Conservation (phyloP, 2,329 filamentous ascomycete genomes). For the Cladosporium velox region DNA sequence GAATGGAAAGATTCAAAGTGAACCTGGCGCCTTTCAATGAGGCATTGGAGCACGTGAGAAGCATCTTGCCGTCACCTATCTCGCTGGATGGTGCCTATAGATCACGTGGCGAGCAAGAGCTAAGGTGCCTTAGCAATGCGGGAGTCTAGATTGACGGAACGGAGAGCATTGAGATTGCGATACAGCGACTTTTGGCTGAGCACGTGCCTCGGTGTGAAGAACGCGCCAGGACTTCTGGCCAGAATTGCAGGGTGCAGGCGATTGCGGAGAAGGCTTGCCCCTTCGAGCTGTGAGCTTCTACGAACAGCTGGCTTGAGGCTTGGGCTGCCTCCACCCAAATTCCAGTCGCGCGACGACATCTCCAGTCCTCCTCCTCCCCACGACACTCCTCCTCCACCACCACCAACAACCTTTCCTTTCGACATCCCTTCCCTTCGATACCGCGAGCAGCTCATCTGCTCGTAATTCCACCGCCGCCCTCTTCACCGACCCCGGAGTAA, state of each 20-base stretch:
- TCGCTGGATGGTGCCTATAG: background rate
- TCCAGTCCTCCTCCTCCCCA: slow-evolving; percentile 2
- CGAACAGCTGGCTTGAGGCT: slow-evolving; percentile 17
- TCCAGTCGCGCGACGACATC: slow-evolving; percentile 16
- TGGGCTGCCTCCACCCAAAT: slow-evolving; percentile 15
- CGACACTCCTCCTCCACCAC: slow-evolving; percentile 2
- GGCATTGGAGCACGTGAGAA: slow-evolving; percentile 11
- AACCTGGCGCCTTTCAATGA: slow-evolving; percentile 10
- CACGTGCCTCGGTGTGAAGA: background rate
- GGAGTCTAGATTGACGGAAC: background rate
- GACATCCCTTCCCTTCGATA: slow-evolving; percentile 12
- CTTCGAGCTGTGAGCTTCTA: slow-evolving; percentile 17
- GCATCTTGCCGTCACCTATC: background rate
- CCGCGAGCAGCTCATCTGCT: slow-evolving; percentile 13
- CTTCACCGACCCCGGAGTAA: slow-evolving; percentile 23
- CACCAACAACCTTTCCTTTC: slow-evolving; percentile 29
- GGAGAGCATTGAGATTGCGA: slow-evolving; percentile 1
- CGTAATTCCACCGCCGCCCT: slow-evolving; percentile 14
- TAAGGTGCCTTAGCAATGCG: background rate
- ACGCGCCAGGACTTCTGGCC: slow-evolving; percentile 3
- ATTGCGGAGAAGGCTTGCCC: slow-evolving; percentile 9
- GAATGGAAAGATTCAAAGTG: slow-evolving; percentile 6
- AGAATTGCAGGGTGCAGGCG: background rate
- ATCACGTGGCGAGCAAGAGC: slow-evolving; percentile 9
- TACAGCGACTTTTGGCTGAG: slow-evolving; percentile 4